These are phyloP conservation scores for Moesziomyces parantarcticus DNA, from an alignment of 1,284 basidiomycete species.

Conservation along the genomic window DNA sequence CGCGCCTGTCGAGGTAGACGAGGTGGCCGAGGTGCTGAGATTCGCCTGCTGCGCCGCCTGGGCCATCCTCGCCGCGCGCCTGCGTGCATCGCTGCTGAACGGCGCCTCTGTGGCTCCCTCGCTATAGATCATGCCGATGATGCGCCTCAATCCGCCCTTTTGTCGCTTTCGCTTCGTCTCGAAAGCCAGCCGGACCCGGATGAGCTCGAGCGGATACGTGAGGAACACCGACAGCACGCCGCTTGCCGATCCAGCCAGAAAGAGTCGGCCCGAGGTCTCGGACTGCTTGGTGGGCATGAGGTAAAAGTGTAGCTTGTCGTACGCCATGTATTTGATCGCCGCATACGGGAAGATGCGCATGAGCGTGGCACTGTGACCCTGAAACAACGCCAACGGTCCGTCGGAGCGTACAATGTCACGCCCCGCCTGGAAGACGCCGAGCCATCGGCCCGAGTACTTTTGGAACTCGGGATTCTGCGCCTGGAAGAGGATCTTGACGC, in stretches of 20 bases:
- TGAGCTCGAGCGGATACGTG: conserved; percentile 94
- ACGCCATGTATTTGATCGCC: conserved; percentile 97
- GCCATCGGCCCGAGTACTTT: conserved; percentile 88
- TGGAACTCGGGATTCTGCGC: conserved; percentile 94
- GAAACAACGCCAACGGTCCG: conserved; percentile 85
- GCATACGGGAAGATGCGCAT: conserved; percentile 88
- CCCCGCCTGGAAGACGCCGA: conserved; percentile 85
- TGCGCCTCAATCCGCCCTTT: conserved; percentile 53
- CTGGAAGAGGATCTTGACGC: conserved; percentile 99
- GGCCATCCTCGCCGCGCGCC: conserved; percentile 71
- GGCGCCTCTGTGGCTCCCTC: conserved; percentile 64
- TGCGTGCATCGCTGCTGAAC: conserved; percentile 59
- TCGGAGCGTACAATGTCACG: conserved; percentile 78
- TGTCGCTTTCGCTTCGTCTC: conserved; percentile 74
- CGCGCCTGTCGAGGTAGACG: conserved; percentile 28
- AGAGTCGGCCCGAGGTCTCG: conserved; percentile 85
- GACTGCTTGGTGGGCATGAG: conserved; percentile 85
- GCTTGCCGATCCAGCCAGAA: conserved; percentile 86
- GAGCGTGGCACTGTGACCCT: conserved; percentile 92
- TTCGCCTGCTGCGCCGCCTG: conserved; percentile 70
- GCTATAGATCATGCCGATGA: conserved; percentile 61
- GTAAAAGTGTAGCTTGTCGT: conserved; percentile 82
- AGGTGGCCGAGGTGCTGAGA: conserved; percentile 35
- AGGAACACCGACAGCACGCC: conserved; percentile 88
- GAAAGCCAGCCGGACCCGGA: conserved; percentile 94